Conservation (phyloP, 192 early-diverging fungal genomes). For the Bifiguratus adelaidae region DNA sequence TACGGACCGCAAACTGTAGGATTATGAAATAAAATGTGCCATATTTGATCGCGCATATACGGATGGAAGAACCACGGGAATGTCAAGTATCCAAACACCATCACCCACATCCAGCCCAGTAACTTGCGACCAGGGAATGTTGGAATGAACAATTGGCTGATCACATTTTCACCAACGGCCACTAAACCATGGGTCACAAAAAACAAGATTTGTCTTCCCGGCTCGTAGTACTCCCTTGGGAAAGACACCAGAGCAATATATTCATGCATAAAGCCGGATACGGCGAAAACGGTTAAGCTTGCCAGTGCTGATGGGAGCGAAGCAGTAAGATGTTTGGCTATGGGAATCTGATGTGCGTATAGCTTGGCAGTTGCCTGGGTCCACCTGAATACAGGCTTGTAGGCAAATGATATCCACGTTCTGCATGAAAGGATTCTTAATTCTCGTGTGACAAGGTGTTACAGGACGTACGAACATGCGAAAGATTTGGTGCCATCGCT, state of each 20-base stretch:
- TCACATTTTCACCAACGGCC: background rate
- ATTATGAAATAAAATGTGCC: background rate
- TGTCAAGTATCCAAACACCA: background rate
- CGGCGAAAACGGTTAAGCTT: constrained; percentile 4
- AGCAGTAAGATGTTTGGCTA: background rate
- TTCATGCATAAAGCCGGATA: constrained; percentile 11
- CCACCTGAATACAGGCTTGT: background rate
- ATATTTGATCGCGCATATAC: background rate
- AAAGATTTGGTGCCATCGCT: constrained; percentile 11
- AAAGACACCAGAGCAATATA: constrained; percentile 2
- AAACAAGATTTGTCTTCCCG: constrained; percentile 6
- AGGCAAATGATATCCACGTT: constrained; percentile 3
- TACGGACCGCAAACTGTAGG: too few species aligned
- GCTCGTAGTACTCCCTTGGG: background rate
- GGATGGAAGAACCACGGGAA: background rate
- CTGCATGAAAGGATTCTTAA: too few species aligned
- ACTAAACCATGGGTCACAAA: constrained; percentile 4
- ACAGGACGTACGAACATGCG: too few species aligned
- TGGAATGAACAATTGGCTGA: background rate
- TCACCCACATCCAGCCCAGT: background rate
- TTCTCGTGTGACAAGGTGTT: too few species aligned
- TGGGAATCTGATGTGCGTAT: background rate
- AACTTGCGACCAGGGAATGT: background rate
- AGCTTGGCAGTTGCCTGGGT: background rate
- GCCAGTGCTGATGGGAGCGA: background rate